A percentile compares a stretch with the other conserved stretches of the same genome.
phyloP scores from a whole-genome alignment of 495 filamentous ascomycete species.

The Haplographium delicatum region DNA sequence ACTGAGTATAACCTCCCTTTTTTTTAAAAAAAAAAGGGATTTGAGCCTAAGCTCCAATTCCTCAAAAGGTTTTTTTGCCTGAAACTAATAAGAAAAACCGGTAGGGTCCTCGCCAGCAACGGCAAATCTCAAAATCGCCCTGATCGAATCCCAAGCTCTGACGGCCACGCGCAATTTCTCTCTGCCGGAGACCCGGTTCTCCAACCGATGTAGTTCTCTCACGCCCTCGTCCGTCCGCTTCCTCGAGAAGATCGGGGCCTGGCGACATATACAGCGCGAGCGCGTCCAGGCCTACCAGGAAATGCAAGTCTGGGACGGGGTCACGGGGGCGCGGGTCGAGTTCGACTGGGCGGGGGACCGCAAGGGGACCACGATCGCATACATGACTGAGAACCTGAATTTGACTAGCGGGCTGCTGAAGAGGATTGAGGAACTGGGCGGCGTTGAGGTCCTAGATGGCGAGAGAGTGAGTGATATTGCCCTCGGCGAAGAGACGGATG shows the following conservation, averaged over 20 bases:
- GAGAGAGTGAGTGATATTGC: conserved; percentile 71
- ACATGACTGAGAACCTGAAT: conserved; percentile 95
- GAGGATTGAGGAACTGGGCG: conserved; percentile 63
- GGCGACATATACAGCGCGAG: conserved; percentile 62
- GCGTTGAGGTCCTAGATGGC: conserved; percentile 64
- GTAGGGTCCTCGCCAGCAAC: conserved; percentile 65
- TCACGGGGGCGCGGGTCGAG: conserved; percentile 77
- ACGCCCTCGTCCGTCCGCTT: conserved; percentile 78
- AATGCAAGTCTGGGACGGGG: conserved; percentile 97
- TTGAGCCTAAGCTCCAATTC: no score
- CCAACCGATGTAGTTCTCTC: conserved; percentile 90
- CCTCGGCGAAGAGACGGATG: conserved; percentile 62
- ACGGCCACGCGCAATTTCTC: conserved; percentile 56
- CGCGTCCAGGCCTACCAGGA: conserved; percentile 84
- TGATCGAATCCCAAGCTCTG: conserved; percentile 87
- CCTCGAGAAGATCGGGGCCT: conserved; percentile 74
- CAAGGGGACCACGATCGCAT: conserved; percentile 64
- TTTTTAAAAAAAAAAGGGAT: no score
- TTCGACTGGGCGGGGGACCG: conserved; percentile 69
- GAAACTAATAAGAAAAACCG: conserved; percentile 3
- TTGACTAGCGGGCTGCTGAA: conserved; percentile 69
- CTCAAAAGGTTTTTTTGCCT: no score
- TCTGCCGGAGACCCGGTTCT: conserved; percentile 64
- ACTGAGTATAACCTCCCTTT: conserved; percentile 55
- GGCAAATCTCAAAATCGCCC: conserved; percentile 71